Evolutionary conservation across 2,329 filamentous ascomycete genomes (phyloP).

Genomic region (Whalleya microplaca): DNA sequence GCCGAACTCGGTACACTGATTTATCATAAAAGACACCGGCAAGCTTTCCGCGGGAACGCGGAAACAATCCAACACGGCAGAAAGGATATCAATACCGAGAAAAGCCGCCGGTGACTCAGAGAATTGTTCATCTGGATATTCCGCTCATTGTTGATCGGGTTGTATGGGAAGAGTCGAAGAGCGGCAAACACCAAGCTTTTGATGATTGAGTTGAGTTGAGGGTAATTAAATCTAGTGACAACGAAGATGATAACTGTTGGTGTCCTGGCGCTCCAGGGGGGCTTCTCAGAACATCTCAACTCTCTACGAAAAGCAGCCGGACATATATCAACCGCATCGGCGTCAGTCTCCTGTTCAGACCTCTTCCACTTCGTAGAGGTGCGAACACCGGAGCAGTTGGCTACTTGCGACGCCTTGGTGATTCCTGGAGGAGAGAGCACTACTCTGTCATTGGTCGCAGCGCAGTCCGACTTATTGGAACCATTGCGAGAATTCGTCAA

Average conservation of each 20-base stretch:
- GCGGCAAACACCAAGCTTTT: background rate
- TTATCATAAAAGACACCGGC: background rate
- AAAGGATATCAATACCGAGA: background rate
- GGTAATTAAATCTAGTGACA: background rate
- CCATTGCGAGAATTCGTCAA: constrained; percentile 90
- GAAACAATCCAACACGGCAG: background rate
- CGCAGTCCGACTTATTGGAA: constrained; percentile 78
- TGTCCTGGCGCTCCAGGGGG: constrained; percentile 82
- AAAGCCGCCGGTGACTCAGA: background rate
- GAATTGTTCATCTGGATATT: background rate
- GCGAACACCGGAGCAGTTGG: constrained; percentile 72
- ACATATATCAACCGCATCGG: constrained; percentile 41
- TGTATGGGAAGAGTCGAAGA: background rate
- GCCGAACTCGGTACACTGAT: constrained; percentile 24
- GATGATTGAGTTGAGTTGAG: background rate
- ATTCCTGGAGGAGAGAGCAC: constrained; percentile 96
- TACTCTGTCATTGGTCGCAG: constrained; percentile 86
- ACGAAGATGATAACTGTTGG: constrained; percentile 58
- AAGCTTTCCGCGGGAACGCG: background rate
- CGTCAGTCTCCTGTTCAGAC: constrained; percentile 5
- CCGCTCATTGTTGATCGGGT: background rate
- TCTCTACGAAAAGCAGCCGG: constrained; percentile 71
- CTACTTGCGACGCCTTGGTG: constrained; percentile 78
- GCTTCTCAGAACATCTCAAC: constrained; percentile 85
- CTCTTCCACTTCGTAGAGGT: constrained; percentile 75